Conservation (phyloP, 306 rosid species). For the Lupinus albus region DNA sequence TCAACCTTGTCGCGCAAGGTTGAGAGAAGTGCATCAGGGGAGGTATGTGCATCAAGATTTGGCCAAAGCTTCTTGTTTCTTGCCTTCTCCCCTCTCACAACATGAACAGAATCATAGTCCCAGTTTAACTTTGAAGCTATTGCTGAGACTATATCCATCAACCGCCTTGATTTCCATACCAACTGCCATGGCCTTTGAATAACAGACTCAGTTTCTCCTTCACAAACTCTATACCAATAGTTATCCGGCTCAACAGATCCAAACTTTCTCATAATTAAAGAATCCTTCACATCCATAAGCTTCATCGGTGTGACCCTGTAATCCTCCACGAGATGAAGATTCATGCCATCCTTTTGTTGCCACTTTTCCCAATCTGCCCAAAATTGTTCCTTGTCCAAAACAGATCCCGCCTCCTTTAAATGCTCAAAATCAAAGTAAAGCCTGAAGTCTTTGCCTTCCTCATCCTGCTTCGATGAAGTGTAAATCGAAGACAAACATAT, state of each 20-base stretch:
- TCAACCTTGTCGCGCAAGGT: conserved; percentile 75
- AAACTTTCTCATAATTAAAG: conserved; percentile 88
- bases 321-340: conserved; percentile 83
- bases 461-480: conserved; percentile 73
- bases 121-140: conserved; percentile 81
- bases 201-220: conserved; percentile 89
- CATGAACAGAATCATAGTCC: conserved; percentile 92
- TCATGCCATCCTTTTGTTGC: conserved; percentile 71
- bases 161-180: conserved; percentile 90
- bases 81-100: conserved; percentile 94
- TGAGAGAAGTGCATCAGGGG: conserved; percentile 76
- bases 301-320: conserved; percentile 83
- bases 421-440: conserved; percentile 98
- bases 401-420: conserved; percentile 83
- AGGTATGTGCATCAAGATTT: conserved; percentile 82
- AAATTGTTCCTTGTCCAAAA: conserved; percentile 84
- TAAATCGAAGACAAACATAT: conserved; percentile 86
- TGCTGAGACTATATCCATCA: conserved; percentile 92
- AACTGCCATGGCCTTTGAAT: conserved; percentile 94
- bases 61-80: conserved; percentile 94
- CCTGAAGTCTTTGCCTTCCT: conserved; percentile 96
- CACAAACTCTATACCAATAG: conserved; percentile 95
- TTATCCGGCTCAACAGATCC: conserved; percentile 92
- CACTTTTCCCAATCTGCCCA: conserved; percentile 90
- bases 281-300: conserved; percentile 67